Evolutionary conservation across 2,329 filamentous ascomycete species (phyloP), one percentile per base, ranked within the genome.

Genomic region (Neonectria magnoliae): DNA sequence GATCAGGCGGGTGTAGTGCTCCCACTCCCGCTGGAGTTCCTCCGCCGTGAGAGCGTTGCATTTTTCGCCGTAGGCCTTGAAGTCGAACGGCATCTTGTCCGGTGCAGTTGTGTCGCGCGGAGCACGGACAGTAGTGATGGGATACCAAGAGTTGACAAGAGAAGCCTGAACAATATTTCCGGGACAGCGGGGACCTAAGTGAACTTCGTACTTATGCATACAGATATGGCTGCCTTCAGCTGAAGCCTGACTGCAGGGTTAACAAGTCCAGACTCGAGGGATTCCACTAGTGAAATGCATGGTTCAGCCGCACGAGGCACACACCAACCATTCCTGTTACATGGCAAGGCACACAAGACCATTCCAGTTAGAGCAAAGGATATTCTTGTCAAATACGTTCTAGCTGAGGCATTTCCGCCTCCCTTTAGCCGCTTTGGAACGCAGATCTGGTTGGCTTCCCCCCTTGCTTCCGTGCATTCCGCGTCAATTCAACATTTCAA

Each of bases 1-100:
- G 8, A 82, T 76, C 3, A 80, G 76, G 16, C 81, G 77, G 5
- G 80, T 81, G 50, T 82, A 81, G 67, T 81, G 80, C 59, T 82
- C 75, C 80, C 80, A 82, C 66, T 81, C 79, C 18, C 74, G 71
- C 48, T 81, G 79, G 13, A 82, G 76, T 33, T 80, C 76, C 33
- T 80, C 77, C 3, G 76, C 70, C 2, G 74, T 76, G 27, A 82
- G 71, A 14, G 66, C 74, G 36, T 73, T 71, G 70, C 80, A 81
- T 62, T 81, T 81, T 11, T 72, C 69, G 48, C 81, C 76, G 66
- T 81, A 82, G 3, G 71, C 73, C n/a, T 76, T 74, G 55, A 80
- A 81, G 65, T 81, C 79, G 66, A 81, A 81, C 5, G 79, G 79
- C 79, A 81, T 81, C 8, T 60, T 68, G 27, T 42, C 38, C n/a